These are phyloP conservation scores for Fusarium bactridioides DNA, from an alignment of 2,329 filamentous ascomycete species.

Conservation along the genomic window DNA sequence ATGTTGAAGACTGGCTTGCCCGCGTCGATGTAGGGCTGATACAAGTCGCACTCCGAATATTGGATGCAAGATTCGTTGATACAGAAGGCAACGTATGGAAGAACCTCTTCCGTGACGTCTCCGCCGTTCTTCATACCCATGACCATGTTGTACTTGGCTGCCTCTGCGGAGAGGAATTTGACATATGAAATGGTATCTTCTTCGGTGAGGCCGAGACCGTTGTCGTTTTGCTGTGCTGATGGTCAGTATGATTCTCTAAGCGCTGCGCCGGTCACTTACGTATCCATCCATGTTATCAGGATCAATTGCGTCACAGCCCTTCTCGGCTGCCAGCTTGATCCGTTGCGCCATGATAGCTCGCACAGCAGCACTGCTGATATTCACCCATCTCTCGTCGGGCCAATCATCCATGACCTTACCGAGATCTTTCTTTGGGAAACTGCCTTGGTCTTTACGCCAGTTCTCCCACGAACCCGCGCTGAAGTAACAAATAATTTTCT, in stretches of 20 bases:
- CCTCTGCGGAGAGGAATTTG: slow-evolving; percentile 63
- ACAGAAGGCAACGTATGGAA: slow-evolving; percentile 65
- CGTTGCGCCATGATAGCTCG: slow-evolving; percentile 69
- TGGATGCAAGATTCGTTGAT: slow-evolving; percentile 75
- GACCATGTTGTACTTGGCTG: slow-evolving; percentile 61
- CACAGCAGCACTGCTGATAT: slow-evolving; percentile 63
- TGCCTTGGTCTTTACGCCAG: slow-evolving; percentile 63
- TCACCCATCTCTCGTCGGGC: slow-evolving; percentile 72
- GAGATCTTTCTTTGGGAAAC: slow-evolving; percentile 64
- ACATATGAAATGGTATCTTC: slow-evolving; percentile 66
- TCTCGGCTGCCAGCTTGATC: slow-evolving; percentile 63
- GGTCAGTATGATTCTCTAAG: accelerated
- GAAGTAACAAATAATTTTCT: slow-evolving; percentile 78
- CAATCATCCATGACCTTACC: slow-evolving; percentile 68
- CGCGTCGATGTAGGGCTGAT: slow-evolving; percentile 59
- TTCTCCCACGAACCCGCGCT: slow-evolving; percentile 73
- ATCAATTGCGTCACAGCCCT: slow-evolving; percentile 74
- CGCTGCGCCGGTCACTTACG: slow-evolving; percentile 43
- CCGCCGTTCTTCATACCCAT: slow-evolving; percentile 74
- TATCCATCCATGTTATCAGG: slow-evolving; percentile 76
- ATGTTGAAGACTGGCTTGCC: slow-evolving; percentile 13
- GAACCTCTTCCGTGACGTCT: slow-evolving; percentile 59
- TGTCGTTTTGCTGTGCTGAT: slow-evolving; percentile 58
- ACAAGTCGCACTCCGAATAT: slow-evolving; percentile 65
- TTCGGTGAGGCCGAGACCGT: slow-evolving; percentile 65